Percentiles rank a stretch among this genome's conserved stretches.
These are phyloP conservation scores for Diaporthe ampelina DNA, from an alignment of 2,329 filamentous ascomycete genomes.

Conservation along the genomic window DNA sequence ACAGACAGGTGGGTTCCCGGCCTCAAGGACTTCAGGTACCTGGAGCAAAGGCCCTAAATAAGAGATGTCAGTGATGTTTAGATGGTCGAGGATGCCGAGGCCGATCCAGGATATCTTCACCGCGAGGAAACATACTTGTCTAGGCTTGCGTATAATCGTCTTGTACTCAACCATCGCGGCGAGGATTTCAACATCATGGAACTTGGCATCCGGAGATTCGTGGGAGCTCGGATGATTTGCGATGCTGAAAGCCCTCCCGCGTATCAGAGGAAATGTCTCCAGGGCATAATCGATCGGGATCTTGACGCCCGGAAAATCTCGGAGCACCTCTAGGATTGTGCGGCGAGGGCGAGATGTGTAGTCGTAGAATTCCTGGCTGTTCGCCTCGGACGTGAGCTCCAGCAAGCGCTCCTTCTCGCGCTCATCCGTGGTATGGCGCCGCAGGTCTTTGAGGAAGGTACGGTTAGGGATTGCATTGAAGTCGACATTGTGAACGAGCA, in stretches of 20 bases:
- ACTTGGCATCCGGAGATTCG: background rate
- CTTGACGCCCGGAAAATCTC: conserved; percentile 88
- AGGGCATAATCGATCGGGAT: conserved; percentile 82
- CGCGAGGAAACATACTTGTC: conserved; percentile 61
- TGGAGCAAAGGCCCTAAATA: conserved; percentile 81
- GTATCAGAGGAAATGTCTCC: conserved; percentile 82
- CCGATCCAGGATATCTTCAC: background rate
- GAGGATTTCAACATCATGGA: conserved; percentile 73
- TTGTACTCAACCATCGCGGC: conserved; percentile 92
- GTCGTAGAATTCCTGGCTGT: conserved; percentile 93
- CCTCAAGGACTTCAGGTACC: conserved; percentile 80
- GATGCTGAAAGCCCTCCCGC: conserved; percentile 95
- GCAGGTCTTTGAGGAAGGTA: conserved; percentile 84
- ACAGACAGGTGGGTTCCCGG: conserved; percentile 72
- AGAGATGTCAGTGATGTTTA: background rate
- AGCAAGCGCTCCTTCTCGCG: conserved; percentile 85
- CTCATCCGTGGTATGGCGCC: conserved; percentile 78
- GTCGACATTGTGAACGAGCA: conserved; percentile 88
- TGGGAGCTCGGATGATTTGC: conserved; percentile 72
- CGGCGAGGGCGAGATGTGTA: conserved; percentile 92
- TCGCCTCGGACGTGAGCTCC: conserved; percentile 85
- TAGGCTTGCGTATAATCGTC: conserved; percentile 85
- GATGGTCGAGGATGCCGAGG: background rate
- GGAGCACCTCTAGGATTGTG: conserved; percentile 91
- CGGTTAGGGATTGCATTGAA: conserved; percentile 91